phyloP scores from a whole-genome alignment of 768 basidiomycete species.

The Lactarius evosmus region DNA sequence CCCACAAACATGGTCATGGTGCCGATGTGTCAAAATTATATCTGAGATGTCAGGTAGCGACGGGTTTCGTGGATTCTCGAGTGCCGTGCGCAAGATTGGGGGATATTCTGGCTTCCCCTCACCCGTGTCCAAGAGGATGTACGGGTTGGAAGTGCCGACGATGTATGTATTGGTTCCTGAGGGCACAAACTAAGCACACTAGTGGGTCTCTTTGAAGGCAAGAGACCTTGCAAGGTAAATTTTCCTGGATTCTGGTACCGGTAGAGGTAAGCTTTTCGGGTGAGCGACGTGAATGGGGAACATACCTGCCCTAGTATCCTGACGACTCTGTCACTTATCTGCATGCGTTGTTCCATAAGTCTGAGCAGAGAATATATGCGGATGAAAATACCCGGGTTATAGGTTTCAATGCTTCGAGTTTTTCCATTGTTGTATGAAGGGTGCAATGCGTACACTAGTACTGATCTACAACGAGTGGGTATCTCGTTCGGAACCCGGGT shows the following conservation, averaged over 20 bases:
- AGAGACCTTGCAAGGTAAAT: conserved; percentile 78
- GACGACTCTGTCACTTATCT: conserved; percentile 69
- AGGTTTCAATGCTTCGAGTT: conserved; percentile 49
- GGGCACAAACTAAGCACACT: not conserved
- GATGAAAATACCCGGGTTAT: conserved; percentile 47
- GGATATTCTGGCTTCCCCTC: conserved; percentile 70
- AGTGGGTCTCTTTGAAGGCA: not conserved
- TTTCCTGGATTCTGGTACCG: conserved; percentile 73
- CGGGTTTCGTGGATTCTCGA: conserved; percentile 43
- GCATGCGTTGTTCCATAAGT: conserved; percentile 7
- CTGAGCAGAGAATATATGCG: not conserved
- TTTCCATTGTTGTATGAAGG: conserved; percentile 41
- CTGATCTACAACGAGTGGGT: too few relatives aligned
- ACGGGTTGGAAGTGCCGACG: conserved; percentile 65
- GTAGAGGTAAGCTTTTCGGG: not conserved
- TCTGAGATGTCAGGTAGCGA: conserved; percentile 68
- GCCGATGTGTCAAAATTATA: conserved; percentile 90
- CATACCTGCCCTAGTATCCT: conserved; percentile 74
- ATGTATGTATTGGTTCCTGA: conserved; percentile 90
- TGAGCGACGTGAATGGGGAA: not conserved
- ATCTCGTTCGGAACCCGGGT: not conserved
- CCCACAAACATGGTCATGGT: conserved; percentile 82
- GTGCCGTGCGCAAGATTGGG: conserved; percentile 58
- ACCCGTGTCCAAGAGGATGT: conserved; percentile 79
- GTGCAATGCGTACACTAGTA: too few relatives aligned